Conservation (phyloP, 2,329 filamentous ascomycete species). For the Penicillium sclerotiorum region DNA sequence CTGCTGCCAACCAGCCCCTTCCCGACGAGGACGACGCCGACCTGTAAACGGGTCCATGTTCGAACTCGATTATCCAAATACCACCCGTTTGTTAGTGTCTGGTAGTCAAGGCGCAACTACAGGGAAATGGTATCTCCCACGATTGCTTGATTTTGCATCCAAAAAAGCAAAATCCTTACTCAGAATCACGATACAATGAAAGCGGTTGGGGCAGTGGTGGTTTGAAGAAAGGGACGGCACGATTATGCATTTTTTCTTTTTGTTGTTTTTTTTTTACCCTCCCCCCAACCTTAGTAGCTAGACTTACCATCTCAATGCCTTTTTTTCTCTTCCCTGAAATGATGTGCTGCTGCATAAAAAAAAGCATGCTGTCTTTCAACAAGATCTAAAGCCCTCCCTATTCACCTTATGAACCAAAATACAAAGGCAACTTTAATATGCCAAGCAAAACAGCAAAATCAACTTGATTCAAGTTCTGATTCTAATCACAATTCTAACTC, state of each 20-base stretch:
- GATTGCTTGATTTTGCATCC: conserved; percentile 21
- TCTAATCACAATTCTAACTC: not conserved
- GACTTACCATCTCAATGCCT: conserved; percentile 33
- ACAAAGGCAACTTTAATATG: conserved; percentile 4
- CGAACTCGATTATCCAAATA: conserved; percentile 9
- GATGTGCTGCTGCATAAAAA: conserved; percentile 26
- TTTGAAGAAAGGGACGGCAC: conserved; percentile 36
- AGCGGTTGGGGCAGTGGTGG: conserved; percentile 34
- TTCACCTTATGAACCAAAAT: conserved; percentile 10
- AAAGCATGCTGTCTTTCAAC: conserved; percentile 22
- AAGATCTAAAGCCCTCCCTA: conserved; percentile 11
- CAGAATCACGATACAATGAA: conserved; percentile 42
- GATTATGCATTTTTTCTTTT: conserved; percentile 38
- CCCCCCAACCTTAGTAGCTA: conserved; percentile 30
- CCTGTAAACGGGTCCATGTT: conserved; percentile 40
- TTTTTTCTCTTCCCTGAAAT: conserved; percentile 27
- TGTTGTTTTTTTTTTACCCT: conserved; percentile 29
- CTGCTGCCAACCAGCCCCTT: conserved; percentile 78
- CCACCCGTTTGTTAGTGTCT: conserved; percentile 8
- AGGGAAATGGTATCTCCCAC: conserved; percentile 9
- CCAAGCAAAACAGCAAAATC: conserved; percentile 3
- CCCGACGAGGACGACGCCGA: conserved; percentile 88
- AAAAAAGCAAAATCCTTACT: conserved; percentile 28
- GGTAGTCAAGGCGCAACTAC: not conserved
- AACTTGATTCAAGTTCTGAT: not conserved